Percentiles rank a stretch among this genome's conserved stretches.
phyloP scores from a whole-genome alignment of 2,329 filamentous ascomycete genomes.

The Hypoxylon sp. region DNA sequence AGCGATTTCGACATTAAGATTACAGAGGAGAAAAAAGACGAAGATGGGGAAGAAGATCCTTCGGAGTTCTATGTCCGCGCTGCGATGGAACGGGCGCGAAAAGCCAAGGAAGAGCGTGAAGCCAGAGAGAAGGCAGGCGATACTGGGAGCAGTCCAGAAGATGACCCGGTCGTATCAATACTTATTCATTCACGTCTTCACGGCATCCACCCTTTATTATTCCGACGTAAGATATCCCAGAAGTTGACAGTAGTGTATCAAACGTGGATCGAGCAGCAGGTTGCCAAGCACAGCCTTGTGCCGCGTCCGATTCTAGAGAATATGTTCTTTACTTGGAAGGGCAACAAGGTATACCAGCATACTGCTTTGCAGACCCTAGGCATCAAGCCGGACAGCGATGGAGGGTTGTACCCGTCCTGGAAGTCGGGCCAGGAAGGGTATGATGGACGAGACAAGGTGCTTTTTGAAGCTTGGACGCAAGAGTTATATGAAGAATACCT shows the following conservation, averaged over 20 bases:
- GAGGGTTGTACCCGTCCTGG: conserved; percentile 51
- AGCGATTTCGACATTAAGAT: too few relatives aligned
- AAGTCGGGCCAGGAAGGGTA: conserved; percentile 52
- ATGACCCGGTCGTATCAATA: conserved; percentile 65
- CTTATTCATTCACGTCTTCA: conserved; percentile 74
- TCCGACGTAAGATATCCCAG: conserved; percentile 73
- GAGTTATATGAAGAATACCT: conserved; percentile 64
- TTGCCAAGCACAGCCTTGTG: conserved; percentile 53
- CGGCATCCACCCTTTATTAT: conserved; percentile 66
- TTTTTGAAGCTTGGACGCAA: conserved; percentile 80
- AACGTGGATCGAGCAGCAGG: conserved; percentile 74
- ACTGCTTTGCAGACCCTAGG: conserved; percentile 76
- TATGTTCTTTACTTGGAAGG: conserved; percentile 83
- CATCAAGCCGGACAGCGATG: conserved; percentile 58
- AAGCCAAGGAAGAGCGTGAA: conserved; percentile 37
- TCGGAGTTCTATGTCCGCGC: conserved; percentile 56
- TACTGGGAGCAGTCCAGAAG: conserved; percentile 19
- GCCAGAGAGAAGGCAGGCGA: conserved; percentile 34
- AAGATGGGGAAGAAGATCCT: conserved; percentile 50
- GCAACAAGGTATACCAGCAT: conserved; percentile 75
- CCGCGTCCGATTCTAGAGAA: conserved; percentile 55
- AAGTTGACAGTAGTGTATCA: conserved; percentile 71
- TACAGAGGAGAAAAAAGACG: conserved; percentile 29
- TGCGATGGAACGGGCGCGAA: conserved; percentile 50
- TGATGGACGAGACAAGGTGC: conserved; percentile 66